A percentile compares a stretch with the other conserved stretches of the same genome.
Conservation (phyloP, 2,329 filamentous ascomycete species). For the Didymella exigua region DNA sequence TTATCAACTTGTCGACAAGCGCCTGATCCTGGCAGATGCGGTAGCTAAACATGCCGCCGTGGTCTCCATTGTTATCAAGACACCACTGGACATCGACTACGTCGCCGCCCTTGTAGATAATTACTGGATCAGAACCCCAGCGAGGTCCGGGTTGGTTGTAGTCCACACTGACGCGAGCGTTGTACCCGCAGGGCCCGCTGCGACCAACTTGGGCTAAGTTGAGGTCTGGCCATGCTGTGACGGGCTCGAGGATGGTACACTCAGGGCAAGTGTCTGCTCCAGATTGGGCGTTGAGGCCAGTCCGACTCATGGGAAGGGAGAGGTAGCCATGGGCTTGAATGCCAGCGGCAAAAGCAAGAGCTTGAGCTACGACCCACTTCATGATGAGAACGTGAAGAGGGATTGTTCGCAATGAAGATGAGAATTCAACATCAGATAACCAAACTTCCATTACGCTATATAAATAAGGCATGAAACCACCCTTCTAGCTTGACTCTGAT, state of each 20-base stretch:
- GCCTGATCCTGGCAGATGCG: constrained; percentile 43
- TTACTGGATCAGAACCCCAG: constrained; percentile 39
- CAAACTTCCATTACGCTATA: constrained; percentile 2
- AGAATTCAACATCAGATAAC: background rate
- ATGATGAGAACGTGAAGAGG: constrained; percentile 18
- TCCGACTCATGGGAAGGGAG: constrained; percentile 41
- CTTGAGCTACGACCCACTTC: constrained; percentile 20
- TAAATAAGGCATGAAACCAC: background rate
- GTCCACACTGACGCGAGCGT: constrained; percentile 43
- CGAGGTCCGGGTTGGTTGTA: constrained; percentile 42
- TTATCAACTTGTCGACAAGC: constrained; percentile 41
- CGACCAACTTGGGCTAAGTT: constrained; percentile 37
- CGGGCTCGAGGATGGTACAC: constrained; percentile 43
- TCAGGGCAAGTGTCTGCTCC: constrained; percentile 44
- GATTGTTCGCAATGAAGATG: background rate
- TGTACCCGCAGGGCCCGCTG: constrained; percentile 44
- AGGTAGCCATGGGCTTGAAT: constrained; percentile 43
- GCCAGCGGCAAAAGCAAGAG: constrained; percentile 27
- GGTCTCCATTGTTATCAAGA: constrained; percentile 43
- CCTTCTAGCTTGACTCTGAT: background rate
- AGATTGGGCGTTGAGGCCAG: constrained; percentile 41
- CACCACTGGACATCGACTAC: constrained; percentile 44
- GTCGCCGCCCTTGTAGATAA: constrained; percentile 39
- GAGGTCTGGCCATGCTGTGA: constrained; percentile 42
- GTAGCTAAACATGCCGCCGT: constrained; percentile 45